Evolutionary conservation across 805 yeast genomes (phyloP), one percentile per base, ranked within the genome.

Genomic region (Lachancea quebecensis): DNA sequence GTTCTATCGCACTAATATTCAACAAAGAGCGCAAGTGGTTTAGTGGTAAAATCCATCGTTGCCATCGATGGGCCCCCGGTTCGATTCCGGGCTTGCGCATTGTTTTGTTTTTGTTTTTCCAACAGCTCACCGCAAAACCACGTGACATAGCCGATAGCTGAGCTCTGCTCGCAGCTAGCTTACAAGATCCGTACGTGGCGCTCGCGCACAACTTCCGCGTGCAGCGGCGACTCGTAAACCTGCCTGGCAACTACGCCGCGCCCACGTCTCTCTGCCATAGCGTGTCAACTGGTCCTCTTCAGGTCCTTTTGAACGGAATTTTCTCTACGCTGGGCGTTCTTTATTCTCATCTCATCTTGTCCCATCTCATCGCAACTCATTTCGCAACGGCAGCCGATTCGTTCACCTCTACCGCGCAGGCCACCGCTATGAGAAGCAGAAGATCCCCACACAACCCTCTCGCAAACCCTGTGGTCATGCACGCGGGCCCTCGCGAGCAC

Each of bases 401-500:
- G 21, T 36, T 36, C n/a, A 10, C 16, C 3, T 14, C 18, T 5
- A 34, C 18, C 21, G 12, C 37, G 12, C n/a, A 34, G 21, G 11
- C 11, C 39, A 36, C 39, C 29, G 15, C 17, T n/a, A 62, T 57
- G 50, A 53, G 59, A 16, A 33, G 47, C 11, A 57, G 60, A 47
- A 58, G 58, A 52, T 29, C 53, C 9, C 57, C 49, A 10, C 33
- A 55, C 16, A 56, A 53, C 21, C 34, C 64, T 10, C 46, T 62
- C 28, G 57, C 58, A 44, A 54, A 60, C 2, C 66, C 67, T 1
- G 53, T 62, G 11, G 61, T 51, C 18, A 50, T 59, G n/a, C 67
- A 61, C 41, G 44, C 48, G 18, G 51, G 49, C 12, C 50, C 49
- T 7, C 36, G 35, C 10, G 53, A 64, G 14, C 34, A 51, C 36